Evolutionary conservation across 2,329 filamentous ascomycete genomes (phyloP), one percentile per base, ranked within the genome.

Genomic region (Pseudocercospora cruenta): DNA sequence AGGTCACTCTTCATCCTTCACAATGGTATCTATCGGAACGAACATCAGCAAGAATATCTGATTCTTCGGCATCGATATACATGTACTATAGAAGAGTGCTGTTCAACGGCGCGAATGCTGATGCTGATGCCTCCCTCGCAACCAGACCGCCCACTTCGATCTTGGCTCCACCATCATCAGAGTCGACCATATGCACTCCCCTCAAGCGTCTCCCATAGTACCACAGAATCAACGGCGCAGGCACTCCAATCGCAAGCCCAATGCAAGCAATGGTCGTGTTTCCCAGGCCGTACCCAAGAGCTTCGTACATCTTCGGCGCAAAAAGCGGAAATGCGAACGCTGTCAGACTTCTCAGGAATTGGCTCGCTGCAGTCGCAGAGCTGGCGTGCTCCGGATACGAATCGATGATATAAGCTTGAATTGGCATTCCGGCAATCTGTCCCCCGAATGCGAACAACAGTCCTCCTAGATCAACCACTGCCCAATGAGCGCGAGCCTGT

Each of bases 261-360:
- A 55, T 12, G 49, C 65, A 61, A 16, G 70, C 70, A 16, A 71
- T 28, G 4, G 68, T 16, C 14, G 63, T 69, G 63, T 80, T 80
- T 47, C 76, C 75, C 78, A 77, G 79, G 0, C 79, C 79, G 65
- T 77, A 80, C 0, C 77, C 76, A 9, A 81, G 70, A 5, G 67
- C 71, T 1, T 71, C 58, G 68, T 79, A 81, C 75, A 80, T 78
- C 4, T 58, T 66, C 0, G 82, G 82, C 0, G 81, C 82, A 64
- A 85, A 84, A 0, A 85, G 68, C 0, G 84, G 84, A 53, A 86
- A 85, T 9, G 79, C 64, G 66, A 85, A 85, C 0, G 82, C 84
- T 0, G 79, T 75, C 26, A 86, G 66, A 19, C 81, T 84, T 14
- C 72, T 73, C 16, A 83, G 65, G 55, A 86, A 81, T 64, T 82